Percentiles rank a stretch among this genome's conserved stretches.
phyloP scores from a whole-genome alignment of 2,329 filamentous ascomycete species.

The Fusarium sp. region DNA sequence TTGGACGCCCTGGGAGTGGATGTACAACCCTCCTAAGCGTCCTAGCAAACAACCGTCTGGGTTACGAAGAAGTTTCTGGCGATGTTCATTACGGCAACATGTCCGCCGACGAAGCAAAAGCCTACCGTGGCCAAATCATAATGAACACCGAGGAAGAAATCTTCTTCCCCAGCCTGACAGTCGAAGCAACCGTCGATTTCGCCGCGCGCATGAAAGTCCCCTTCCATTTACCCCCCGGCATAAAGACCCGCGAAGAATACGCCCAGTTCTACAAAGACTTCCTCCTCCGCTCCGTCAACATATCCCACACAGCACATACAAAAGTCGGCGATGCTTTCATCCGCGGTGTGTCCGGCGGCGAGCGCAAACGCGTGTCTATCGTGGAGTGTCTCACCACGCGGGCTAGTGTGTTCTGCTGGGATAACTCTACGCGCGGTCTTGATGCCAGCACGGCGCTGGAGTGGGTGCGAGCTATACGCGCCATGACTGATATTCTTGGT shows the following conservation, averaged over 20 bases:
- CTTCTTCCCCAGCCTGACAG: constrained; percentile 73
- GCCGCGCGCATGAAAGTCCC: constrained; percentile 69
- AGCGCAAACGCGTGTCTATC: constrained; percentile 75
- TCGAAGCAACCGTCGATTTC: constrained; percentile 76
- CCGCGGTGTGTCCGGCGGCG: constrained; percentile 73
- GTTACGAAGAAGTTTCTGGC: constrained; percentile 66
- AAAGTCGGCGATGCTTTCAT: constrained; percentile 74
- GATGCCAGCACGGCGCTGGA: constrained; percentile 72
- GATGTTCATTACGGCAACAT: constrained; percentile 65
- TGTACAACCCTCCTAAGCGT: constrained; percentile 77
- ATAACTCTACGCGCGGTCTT: constrained; percentile 71
- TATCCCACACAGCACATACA: constrained; percentile 68
- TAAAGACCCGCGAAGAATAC: constrained; percentile 54
- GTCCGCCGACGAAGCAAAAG: constrained; percentile 57
- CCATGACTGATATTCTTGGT: constrained; percentile 69
- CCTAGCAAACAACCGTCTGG: constrained; percentile 69
- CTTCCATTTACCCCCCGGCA: constrained; percentile 54
- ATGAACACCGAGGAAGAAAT: constrained; percentile 76
- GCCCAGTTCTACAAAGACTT: constrained; percentile 60
- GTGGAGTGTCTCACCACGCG: constrained; percentile 68
- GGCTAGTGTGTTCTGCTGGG: constrained; percentile 70
- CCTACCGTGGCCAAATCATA: constrained; percentile 66
- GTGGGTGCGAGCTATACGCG: constrained; percentile 66
- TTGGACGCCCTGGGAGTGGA: constrained; percentile 73
- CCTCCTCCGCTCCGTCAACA: constrained; percentile 64